phyloP scores from a whole-genome alignment of 345 rosid species.

The Aurinia saxatilis region DNA sequence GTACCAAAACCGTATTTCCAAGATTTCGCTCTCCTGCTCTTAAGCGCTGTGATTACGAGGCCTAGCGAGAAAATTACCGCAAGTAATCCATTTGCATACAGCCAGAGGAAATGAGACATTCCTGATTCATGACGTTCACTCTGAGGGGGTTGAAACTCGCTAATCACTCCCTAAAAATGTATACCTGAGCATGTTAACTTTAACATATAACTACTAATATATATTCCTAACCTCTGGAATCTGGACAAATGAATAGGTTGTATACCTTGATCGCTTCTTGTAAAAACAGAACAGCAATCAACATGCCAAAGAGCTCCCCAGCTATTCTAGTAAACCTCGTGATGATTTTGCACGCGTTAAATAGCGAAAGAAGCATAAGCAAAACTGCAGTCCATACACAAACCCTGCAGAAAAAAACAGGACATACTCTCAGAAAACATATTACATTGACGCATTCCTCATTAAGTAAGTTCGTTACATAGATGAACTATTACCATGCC shows the following conservation, averaged over 20 bases:
- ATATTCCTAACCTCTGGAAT: neutral
- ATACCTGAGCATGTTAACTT: neutral
- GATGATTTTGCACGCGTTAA: constrained; percentile 55
- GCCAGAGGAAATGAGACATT: constrained; percentile 47
- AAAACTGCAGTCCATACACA: constrained; percentile 68
- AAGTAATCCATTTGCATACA: constrained; percentile 66
- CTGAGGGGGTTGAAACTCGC: constrained; percentile 47
- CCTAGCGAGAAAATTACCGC: constrained; percentile 63
- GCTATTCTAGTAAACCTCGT: constrained; percentile 64
- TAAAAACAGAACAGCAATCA: constrained; percentile 68
- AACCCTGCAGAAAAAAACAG: constrained; percentile 34
- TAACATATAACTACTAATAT: too few relatives aligned
- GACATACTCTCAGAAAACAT: neutral
- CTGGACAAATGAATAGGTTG: neutral
- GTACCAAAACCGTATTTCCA: constrained; percentile 58
- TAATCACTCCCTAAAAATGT: constrained; percentile 48
- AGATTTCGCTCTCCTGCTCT: constrained; percentile 61
- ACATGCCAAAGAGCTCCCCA: constrained; percentile 75
- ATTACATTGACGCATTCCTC: neutral
- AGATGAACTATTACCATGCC: constrained; percentile 82
- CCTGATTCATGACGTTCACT: constrained; percentile 33
- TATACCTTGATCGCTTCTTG: constrained; percentile 84
- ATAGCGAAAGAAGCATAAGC: constrained; percentile 59
- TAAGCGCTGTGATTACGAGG: constrained; percentile 42
- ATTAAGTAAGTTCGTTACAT: neutral